Base-by-base conservation (phyloP, 2,329 filamentous ascomycete species). In the Chaetomiaceae sp. region DNA sequence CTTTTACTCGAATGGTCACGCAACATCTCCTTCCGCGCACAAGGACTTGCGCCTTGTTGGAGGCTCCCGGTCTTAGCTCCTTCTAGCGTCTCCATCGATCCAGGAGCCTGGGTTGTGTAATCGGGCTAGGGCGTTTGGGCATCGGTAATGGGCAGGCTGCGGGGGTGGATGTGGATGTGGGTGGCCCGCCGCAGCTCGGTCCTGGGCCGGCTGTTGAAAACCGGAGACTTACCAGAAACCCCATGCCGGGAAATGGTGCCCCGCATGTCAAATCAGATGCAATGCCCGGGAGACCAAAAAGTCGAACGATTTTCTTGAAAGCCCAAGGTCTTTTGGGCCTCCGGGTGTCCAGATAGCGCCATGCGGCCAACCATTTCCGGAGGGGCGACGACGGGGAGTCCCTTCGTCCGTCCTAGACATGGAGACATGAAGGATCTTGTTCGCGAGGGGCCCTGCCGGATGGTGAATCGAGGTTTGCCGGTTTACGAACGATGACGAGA, bases 311-410 rank as follows among this genome's bases (percentile, higher is more conserved):
- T 21, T 30, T 38, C 10, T 20, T 25, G 8, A n/a, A 21, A 34
- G 7, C 33, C 14, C n/a, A n/a, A 31, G 25, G 25, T 14, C 17
- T 33, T 21, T 44, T 35, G 34, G 13, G 44, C 31, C 38, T 49
- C 46, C 42, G 42, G 41, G 38, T 16, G 19, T 42, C 25, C 39
- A 53, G 46, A 54, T 55, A 56, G 56, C 43, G 49, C 47, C 56
- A 58, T 57, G 56, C 56, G 57, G 43, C 53, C 48, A 48, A 23
- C 54, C 56, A 50, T 50, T 60, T 58, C 42, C 44, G 54, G 58
- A 34, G 30, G 41, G 4, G 39, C 14, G 27, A n/a, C 16, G 37
- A 44, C 38, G 2, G 8, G 25, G 35, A 44, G 31, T 25, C 35
- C 40, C 35, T 54, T 51, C 39, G 35, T 51, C 37, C 49, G 40